Evolutionary conservation across 2,329 filamentous ascomycete species (phyloP).

Genomic region (Phialophora expanda): DNA sequence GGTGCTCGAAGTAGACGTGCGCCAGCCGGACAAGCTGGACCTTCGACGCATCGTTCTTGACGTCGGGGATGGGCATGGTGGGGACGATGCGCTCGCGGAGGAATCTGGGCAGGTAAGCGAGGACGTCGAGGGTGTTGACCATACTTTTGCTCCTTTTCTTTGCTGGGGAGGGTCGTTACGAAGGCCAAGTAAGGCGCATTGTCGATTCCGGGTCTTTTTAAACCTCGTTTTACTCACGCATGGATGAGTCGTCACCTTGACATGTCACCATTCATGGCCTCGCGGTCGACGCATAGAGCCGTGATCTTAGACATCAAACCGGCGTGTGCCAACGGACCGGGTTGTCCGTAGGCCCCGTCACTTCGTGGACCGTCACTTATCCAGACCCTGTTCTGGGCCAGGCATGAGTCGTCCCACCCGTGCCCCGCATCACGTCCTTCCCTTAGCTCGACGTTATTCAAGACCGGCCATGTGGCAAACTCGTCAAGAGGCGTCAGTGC

Average conservation of each 20-base stretch:
- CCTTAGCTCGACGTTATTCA: neutral
- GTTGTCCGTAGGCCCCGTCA: neutral
- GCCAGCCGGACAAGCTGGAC: constrained; percentile 41
- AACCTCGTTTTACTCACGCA: no score
- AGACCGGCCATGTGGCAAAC: neutral
- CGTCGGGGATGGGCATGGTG: constrained; percentile 33
- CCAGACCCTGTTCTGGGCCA: neutral
- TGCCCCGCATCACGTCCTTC: no score
- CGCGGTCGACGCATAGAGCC: neutral
- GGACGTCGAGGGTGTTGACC: constrained; percentile 12
- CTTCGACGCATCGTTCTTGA: constrained; percentile 32
- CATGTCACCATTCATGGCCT: neutral
- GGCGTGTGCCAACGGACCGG: no score
- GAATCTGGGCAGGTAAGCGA: constrained; percentile 29
- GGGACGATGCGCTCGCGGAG: constrained; percentile 34
- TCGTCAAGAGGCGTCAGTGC: neutral
- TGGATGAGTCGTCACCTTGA: neutral
- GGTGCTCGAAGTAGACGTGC: constrained; percentile 44
- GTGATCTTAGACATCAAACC: no score
- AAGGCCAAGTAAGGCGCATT: neutral
- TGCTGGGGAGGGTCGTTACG: no score
- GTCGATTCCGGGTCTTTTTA: neutral
- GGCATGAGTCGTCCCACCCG: neutral
- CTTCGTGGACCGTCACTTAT: neutral
- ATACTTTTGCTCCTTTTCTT: neutral